Evolutionary conservation across 1,284 basidiomycete genomes (phyloP), one percentile per base, ranked within the genome.

Genomic region (Fomitopsis palustris): DNA sequence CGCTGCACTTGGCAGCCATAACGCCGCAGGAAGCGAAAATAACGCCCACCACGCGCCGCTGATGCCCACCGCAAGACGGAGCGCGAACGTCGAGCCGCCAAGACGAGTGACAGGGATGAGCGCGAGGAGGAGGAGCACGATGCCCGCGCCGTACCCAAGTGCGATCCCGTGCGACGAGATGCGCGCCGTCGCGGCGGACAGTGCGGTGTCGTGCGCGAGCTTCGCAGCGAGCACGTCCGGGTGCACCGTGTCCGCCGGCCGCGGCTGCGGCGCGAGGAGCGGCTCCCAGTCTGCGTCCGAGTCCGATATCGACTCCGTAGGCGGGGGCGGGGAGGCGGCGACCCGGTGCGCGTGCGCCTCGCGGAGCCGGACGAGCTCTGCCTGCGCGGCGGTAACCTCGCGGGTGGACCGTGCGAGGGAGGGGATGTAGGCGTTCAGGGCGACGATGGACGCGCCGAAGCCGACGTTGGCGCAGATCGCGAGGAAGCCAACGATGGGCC

Each of bases 361-460:
- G 23, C 43, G 43, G 4, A 60, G 19, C 4, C 57, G 60, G 10
- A 53, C 29, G 14, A 84, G 67, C 55, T 80, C 75, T 2, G 69
- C 69, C 33, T 72, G 73, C 0, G 81, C 78, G n/a, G 74, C 66
- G 7, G 79, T 67, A 1, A 92, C 87, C 53, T 85, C 83, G 4
- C 83, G 82, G 0, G 87, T 81, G 38, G 84, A 81, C 61, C 81
- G 80, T 0, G 92, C 91, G 1, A 96, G 78, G 0, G 77, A 78
- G 0, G 94, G 93, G 4, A 97, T 81, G 72, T 95, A 96, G 0
- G 93, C 85, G 68, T 97, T 97, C 78, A 94, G 85, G 38, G 93
- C 93, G 8, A 97, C 95, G 14, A 88, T 80, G 12, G 88, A 90
- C 0, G 87, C 88, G 0, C 93, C 91, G 63, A 95, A 95, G 0